Evolutionary conservation across 2,329 filamentous ascomycete species (phyloP).

Genomic region (Intubia oerlemansii): DNA sequence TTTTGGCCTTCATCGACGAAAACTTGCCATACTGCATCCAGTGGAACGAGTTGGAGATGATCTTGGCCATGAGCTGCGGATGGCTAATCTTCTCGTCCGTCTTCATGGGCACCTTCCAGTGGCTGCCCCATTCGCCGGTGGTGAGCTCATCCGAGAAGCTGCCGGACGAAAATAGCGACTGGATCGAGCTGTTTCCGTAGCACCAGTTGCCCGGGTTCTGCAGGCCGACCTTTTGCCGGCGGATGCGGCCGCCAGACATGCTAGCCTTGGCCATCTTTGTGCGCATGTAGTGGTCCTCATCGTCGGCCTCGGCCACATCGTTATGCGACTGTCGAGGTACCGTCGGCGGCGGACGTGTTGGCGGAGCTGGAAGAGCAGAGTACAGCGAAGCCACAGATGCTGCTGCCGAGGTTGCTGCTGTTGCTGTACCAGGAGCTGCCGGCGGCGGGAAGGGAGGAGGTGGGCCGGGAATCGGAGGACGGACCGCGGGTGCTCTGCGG

Average conservation of each 20-base stretch:
- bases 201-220: conserved; percentile 67
- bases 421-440: conserved; percentile 13
- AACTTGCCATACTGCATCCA: conserved; percentile 33
- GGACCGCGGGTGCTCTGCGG: not conserved
- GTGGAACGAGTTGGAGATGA: conserved; percentile 35
- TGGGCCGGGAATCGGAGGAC: conserved; percentile 6
- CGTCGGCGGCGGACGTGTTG: conserved; percentile 45
- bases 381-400: conserved; percentile 21
- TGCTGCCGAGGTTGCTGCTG: too few relatives aligned
- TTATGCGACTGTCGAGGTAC: conserved; percentile 56
- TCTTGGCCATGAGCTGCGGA: conserved; percentile 37
- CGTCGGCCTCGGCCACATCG: conserved; percentile 33
- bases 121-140: conserved; percentile 33
- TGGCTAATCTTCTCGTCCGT: conserved; percentile 28
- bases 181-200: conserved; percentile 81
- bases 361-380: conserved; percentile 31
- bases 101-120: conserved; percentile 48
- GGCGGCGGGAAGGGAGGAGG: not conserved
- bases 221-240: conserved; percentile 44
- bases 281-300: conserved; percentile 17
- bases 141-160: conserved; percentile 45
- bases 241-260: conserved; percentile 12
- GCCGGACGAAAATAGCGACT: conserved; percentile 57
- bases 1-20: conserved; percentile 27
- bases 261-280: conserved; percentile 17